Conservation (phyloP, 768 basidiomycete genomes). For the Tricholoma sp. region DNA sequence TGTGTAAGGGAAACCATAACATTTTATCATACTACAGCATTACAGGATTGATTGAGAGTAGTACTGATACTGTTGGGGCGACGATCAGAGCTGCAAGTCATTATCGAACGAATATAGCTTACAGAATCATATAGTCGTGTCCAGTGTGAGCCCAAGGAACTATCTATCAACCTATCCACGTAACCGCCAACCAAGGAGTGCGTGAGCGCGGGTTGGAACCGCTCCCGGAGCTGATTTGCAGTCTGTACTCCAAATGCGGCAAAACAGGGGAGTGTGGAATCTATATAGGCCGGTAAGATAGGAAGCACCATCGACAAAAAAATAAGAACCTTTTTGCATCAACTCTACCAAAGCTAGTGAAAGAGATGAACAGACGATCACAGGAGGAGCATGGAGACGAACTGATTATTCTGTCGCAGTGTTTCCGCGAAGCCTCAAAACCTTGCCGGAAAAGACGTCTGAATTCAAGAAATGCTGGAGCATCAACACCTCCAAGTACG, state of each 20-base stretch:
- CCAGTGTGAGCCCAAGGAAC: constrained; percentile 89
- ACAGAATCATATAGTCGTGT: constrained; percentile 95
- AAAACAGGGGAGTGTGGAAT: constrained; percentile 90
- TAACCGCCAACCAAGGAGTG: constrained; percentile 82
- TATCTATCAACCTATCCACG: constrained; percentile 86
- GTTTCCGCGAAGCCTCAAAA: constrained; percentile 91
- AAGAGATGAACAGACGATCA: constrained; percentile 5
- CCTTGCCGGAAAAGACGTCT: constrained; percentile 85
- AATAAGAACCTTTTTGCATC: constrained; percentile 80
- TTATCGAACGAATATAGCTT: constrained; percentile 19
- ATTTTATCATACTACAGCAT: neutral
- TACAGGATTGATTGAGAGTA: constrained; percentile 85
- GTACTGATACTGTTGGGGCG: constrained; percentile 71
- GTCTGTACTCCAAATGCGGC: constrained; percentile 88
- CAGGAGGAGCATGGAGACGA: constrained; percentile 20
- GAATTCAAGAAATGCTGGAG: constrained; percentile 78
- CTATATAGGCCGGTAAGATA: constrained; percentile 31
- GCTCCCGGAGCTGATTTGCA: constrained; percentile 79
- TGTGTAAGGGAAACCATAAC: neutral
- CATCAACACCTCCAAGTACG: constrained; percentile 82
- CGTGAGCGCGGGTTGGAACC: constrained; percentile 89
- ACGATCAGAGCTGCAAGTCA: neutral
- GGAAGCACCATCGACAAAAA: neutral
- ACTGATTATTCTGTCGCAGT: constrained; percentile 96
- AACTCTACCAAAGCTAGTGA: constrained; percentile 74